Percentiles rank a stretch among this genome's conserved stretches.
phyloP scores from a whole-genome alignment of 306 rosid species.

The Castanospermum australe region DNA sequence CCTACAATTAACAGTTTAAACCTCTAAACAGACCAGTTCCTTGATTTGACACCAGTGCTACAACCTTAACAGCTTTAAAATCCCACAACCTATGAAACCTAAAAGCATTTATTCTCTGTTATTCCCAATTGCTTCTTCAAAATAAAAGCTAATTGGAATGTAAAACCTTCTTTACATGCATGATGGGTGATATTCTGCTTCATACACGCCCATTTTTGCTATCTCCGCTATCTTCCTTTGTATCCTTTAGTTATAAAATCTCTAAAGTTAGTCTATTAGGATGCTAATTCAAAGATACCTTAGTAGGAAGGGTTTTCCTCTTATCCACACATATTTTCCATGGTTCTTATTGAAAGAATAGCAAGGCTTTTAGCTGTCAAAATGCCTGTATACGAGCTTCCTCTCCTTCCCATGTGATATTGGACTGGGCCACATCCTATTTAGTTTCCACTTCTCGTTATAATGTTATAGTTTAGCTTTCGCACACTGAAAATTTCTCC shows the following conservation, averaged over 20 bases:
- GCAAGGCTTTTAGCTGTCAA: conserved; percentile 60
- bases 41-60: neutral
- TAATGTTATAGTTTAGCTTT: neutral
- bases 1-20: neutral
- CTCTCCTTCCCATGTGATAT: conserved; percentile 58
- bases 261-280: neutral
- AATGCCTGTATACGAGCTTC: conserved; percentile 38
- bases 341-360: conserved; percentile 42
- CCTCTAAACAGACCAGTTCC: neutral
- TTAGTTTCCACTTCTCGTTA: neutral
- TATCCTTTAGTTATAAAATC: neutral
- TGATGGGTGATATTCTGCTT: neutral
- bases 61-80: no score
- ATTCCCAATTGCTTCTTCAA: neutral
- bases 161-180: no score
- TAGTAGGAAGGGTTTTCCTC: conserved; percentile 32
- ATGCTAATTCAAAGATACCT: conserved; percentile 36
- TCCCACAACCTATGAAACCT: neutral
- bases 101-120: neutral
- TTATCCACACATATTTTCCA: conserved; percentile 54
- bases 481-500: neutral
- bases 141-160: neutral
- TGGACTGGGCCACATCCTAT: conserved; percentile 67
- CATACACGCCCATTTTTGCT: neutral
- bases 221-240: neutral